Evolutionary conservation across 169 alveolate species (phyloP).

Genomic region (Plasmodium cynomolgi): DNA sequence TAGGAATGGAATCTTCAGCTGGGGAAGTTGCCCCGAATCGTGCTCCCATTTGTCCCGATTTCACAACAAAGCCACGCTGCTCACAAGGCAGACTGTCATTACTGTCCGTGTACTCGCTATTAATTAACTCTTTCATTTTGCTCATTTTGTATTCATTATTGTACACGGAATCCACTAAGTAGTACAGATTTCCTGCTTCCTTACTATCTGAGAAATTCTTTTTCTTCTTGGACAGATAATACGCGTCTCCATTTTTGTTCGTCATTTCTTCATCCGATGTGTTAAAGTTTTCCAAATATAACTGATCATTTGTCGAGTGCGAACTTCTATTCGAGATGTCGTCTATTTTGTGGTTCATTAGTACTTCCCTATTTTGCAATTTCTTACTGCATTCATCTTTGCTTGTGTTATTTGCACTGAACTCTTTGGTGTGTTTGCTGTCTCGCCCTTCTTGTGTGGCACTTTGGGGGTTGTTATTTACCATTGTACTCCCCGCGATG

Average conservation of each 20-base stretch:
- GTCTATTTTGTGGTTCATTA: not conserved
- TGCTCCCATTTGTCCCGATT: not conserved
- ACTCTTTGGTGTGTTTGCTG: not conserved
- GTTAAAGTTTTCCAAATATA: constrained; percentile 50
- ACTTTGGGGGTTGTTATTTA: not conserved
- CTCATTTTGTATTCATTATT: constrained; percentile 70
- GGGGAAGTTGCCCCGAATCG: not conserved
- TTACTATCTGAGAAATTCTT: constrained; percentile 5
- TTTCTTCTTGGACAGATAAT: not conserved
- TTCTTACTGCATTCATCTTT: not conserved
- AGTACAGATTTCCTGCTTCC: constrained; percentile 18
- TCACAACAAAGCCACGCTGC: not conserved
- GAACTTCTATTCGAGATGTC: constrained; percentile 37
- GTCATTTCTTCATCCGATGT: constrained; percentile 59
- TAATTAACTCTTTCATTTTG: constrained; percentile 57
- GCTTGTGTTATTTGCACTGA: not conserved
- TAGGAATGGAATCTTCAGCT: not conserved
- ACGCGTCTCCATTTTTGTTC: constrained; percentile 1
- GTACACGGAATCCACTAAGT: constrained; percentile 44
- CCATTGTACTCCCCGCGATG: not conserved
- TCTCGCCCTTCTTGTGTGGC: not conserved
- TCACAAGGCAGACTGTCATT: not conserved
- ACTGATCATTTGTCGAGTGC: constrained; percentile 61
- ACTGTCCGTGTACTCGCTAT: constrained; percentile 7
- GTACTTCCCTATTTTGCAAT: not conserved